Base-by-base conservation (phyloP, 179 eudicot genomes). In the Monotropa hypopitys region DNA sequence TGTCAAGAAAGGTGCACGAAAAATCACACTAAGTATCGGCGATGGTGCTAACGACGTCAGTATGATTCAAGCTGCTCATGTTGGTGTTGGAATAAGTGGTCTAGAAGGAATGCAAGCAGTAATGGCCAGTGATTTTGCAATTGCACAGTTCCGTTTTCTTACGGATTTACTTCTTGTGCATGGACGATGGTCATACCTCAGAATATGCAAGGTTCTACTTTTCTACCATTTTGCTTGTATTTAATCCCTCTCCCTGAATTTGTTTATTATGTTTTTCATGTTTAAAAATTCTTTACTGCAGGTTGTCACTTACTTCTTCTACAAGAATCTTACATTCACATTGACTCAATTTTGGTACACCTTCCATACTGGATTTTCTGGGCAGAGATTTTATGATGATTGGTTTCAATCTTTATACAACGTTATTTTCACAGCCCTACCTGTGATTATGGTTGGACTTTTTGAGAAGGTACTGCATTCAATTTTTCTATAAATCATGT, bases 1-100 rank as follows among this genome's bases (percentile, higher is more conserved):
- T 80, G 98, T 95, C 75, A 95, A 81, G 87, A 95, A 93, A 80
- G 95, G 98, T 76, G 98, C 98, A 42, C 83, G 85, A 50, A 91
- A 88, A 80, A 95, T 95, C 73, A 95, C 99, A 38, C 88, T 95
- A 47, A 87, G 99, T 78, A 95, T 95, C 77, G 99, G 99, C 70
- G 99, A 95, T 85, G 99, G 99, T 79, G 99, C 99, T 75, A 95
- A 95, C 79, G 99, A 95, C 79, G 99, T 95, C 49, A 94, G 99
- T 81, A 95, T 95, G 99, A 95, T 95, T 82, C 99, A 93, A 86
- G 99, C 99, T 7, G 98, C 99, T 82, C 99, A 95, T 87, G 96
- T 95, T 79, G 99, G 99, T 72, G 97, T 95, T 78, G 99, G 99
- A 57, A 95, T 95, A 78, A 95, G 99, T 86, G 99, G 99, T 54